These are phyloP conservation scores for Colletotrichum sp. DNA, from an alignment of 2,329 filamentous ascomycete genomes.

Conservation along the genomic window DNA sequence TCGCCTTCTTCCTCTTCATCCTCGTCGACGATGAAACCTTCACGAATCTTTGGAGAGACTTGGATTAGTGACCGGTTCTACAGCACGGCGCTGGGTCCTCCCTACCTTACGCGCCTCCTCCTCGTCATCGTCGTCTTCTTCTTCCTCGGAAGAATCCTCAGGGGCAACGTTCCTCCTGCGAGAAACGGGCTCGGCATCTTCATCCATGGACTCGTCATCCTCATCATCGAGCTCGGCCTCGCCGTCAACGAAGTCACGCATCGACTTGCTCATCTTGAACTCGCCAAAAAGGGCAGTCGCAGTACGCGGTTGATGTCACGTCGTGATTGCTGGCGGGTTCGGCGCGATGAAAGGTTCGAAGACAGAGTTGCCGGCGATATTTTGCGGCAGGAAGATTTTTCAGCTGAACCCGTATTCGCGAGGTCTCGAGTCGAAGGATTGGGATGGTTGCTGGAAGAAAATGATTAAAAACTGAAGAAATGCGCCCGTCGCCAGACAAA, in stretches of 20 bases:
- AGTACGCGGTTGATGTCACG: neutral
- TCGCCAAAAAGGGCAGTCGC: neutral
- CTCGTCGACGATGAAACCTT: constrained; percentile 96
- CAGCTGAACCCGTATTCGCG: neutral
- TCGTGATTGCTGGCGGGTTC: neutral
- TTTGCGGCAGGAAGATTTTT: neutral
- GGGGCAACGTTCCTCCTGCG: constrained; percentile 50
- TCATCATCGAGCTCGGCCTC: constrained; percentile 87
- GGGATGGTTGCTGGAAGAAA: neutral
- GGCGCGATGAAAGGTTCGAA: neutral
- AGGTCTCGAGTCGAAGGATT: neutral
- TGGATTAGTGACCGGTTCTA: constrained; percentile 15
- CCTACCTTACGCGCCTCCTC: constrained; percentile 79
- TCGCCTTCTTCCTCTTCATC: constrained; percentile 76
- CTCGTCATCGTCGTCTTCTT: constrained; percentile 90
- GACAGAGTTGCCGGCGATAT: neutral
- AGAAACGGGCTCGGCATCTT: constrained; percentile 65
- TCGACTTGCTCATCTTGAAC: constrained; percentile 60
- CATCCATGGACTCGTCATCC: constrained; percentile 82
- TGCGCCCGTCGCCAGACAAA: constrained; percentile 10
- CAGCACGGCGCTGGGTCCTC: constrained; percentile 10
- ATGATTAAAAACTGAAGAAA: neutral
- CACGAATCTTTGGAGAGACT: constrained; percentile 68
- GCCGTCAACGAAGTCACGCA: constrained; percentile 81
- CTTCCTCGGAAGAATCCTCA: constrained; percentile 90